Percentiles rank a stretch among this genome's conserved stretches.
These are phyloP conservation scores for Aciculoconidium aculeatum DNA, from an alignment of 805 yeast species.

Conservation along the genomic window DNA sequence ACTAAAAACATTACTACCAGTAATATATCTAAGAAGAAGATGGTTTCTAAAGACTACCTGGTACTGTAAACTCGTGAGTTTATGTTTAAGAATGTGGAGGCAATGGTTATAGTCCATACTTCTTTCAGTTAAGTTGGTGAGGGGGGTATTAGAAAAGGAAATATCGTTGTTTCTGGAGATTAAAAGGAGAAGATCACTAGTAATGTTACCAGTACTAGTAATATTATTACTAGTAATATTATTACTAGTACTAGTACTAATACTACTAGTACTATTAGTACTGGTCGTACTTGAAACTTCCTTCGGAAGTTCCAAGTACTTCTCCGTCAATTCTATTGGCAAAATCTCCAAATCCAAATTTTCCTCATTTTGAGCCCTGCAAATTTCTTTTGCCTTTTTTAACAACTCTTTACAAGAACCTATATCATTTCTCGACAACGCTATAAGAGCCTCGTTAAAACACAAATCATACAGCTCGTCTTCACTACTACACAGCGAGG, in stretches of 20 bases:
- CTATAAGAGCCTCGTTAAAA: conserved; percentile 55
- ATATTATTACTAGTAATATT: no score
- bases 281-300: no score
- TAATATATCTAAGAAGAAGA: conserved; percentile 33
- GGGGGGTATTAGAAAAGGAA: no score
- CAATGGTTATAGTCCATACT: conserved; percentile 24
- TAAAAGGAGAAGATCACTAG: no score
- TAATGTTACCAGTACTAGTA: no score
- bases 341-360: conserved; percentile 49
- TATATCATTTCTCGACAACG: conserved; percentile 36
- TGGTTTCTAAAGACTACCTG: conserved; percentile 39
- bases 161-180: conserved; percentile 6
- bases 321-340: conserved; percentile 57
- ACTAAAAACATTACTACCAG: conserved; percentile 39
- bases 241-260: no score
- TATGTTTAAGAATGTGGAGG: conserved; percentile 18
- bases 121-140: conserved; percentile 23
- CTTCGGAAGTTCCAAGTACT: conserved; percentile 53
- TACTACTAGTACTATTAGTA: no score
- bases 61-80: conserved; percentile 32
- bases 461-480: conserved; percentile 46
- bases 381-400: conserved; percentile 39
- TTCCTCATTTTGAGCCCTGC: conserved; percentile 33
- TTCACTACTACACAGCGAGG: conserved; percentile 7
- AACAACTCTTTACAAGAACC: conserved; percentile 38